Conservation (phyloP, 805 yeast genomes). For the Kodamaea leandrae region DNA sequence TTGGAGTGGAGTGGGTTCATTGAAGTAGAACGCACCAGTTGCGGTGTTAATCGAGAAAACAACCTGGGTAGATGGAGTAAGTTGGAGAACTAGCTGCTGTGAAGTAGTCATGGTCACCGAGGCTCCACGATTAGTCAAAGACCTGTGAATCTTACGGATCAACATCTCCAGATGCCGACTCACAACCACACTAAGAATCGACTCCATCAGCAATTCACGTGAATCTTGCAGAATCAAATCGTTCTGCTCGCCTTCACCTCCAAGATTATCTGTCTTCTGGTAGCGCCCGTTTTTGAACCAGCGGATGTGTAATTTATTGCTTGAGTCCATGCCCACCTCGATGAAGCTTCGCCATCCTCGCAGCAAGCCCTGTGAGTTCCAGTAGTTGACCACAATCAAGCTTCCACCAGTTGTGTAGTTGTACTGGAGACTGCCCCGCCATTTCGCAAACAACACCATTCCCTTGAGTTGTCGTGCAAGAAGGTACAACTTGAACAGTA, state of each 20-base stretch:
- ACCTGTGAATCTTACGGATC: constrained; percentile 23
- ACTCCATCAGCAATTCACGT: constrained; percentile 18
- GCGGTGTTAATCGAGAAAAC: constrained; percentile 40
- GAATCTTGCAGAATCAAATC: constrained; percentile 25
- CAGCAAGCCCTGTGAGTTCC: constrained; percentile 48
- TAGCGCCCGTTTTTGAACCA: constrained; percentile 63
- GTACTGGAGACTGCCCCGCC: constrained; percentile 63
- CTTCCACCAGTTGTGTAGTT: constrained; percentile 50
- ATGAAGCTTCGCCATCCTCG: constrained; percentile 51
- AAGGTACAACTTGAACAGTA: constrained; percentile 61
- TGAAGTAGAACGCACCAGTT: constrained; percentile 40
- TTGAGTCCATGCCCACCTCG: constrained; percentile 57
- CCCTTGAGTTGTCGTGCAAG: constrained; percentile 56
- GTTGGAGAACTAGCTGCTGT: constrained; percentile 30
- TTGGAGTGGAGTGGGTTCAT: constrained; percentile 39
- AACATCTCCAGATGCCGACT: constrained; percentile 39
- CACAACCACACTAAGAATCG: constrained; percentile 35
- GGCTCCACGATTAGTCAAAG: constrained; percentile 12
- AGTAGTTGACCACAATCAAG: constrained; percentile 57
- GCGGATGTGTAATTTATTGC: constrained; percentile 48
- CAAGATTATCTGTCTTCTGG: constrained; percentile 1
- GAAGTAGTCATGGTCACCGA: constrained; percentile 2
- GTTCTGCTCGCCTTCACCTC: not conserved
- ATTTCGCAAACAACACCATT: constrained; percentile 43
- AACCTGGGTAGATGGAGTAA: constrained; percentile 32